Evolutionary conservation across 2,329 filamentous ascomycete genomes (phyloP).

Genomic region (Ascochyta pisi): DNA sequence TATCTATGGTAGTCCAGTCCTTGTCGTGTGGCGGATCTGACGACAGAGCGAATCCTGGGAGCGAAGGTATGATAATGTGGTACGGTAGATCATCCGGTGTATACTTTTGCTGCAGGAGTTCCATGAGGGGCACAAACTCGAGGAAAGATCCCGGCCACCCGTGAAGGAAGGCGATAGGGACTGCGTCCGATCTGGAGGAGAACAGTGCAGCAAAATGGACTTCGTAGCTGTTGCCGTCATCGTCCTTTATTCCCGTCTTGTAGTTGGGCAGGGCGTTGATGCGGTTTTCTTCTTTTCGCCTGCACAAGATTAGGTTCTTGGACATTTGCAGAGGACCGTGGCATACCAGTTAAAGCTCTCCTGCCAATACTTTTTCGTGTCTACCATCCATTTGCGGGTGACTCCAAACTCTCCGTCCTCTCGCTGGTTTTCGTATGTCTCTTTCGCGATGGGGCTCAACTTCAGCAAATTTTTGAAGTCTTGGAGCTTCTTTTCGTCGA

Average conservation of each 20-base stretch:
- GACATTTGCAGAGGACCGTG: no score
- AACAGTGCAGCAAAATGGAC: constrained; percentile 65
- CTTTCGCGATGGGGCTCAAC: constrained; percentile 40
- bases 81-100: constrained; percentile 60
- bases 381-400: constrained; percentile 38
- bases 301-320: not conserved
- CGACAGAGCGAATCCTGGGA: constrained; percentile 63
- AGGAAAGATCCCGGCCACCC: constrained; percentile 63
- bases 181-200: constrained; percentile 57
- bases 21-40: constrained; percentile 55
- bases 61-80: constrained; percentile 63
- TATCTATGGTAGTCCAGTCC: constrained; percentile 52
- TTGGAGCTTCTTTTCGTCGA: constrained; percentile 37
- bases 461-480: constrained; percentile 40
- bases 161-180: constrained; percentile 61
- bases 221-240: constrained; percentile 45
- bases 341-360: constrained; percentile 45
- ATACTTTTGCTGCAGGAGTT: constrained; percentile 57
- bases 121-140: constrained; percentile 63
- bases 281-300: constrained; percentile 49
- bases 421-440: constrained; percentile 39
- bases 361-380: constrained; percentile 40
- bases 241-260: constrained; percentile 52
- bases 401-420: constrained; percentile 42
- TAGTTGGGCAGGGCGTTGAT: constrained; percentile 62